Evolutionary conservation across 2,329 filamentous ascomycete species (phyloP).

Genomic region (Falciphora oryzae): DNA sequence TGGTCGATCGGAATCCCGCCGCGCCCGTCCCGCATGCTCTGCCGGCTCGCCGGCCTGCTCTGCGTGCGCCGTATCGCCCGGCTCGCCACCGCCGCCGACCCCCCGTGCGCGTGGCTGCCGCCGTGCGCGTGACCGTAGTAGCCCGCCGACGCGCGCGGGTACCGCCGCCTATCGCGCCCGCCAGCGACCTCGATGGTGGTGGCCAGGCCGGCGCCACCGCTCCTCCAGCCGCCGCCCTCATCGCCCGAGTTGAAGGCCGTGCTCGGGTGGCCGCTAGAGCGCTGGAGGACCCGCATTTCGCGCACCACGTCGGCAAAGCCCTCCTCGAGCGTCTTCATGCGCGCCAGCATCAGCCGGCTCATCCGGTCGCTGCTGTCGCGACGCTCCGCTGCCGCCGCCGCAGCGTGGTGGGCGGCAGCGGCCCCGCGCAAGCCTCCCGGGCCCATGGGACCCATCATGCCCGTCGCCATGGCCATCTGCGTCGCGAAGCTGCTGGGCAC

Average conservation of each 20-base stretch:
- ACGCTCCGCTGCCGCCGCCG: slow-evolving; percentile 33
- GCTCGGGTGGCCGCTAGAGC: slow-evolving; percentile 35
- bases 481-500: slow-evolving; percentile 75
- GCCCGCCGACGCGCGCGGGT: slow-evolving; percentile 13
- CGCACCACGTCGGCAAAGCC: slow-evolving; percentile 81
- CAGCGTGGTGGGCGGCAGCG: slow-evolving; percentile 24
- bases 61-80: slow-evolving; percentile 4
- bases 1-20: slow-evolving; percentile 17
- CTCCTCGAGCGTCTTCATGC: slow-evolving; percentile 91
- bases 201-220: slow-evolving; percentile 16
- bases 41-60: slow-evolving; percentile 29
- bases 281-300: slow-evolving; percentile 63
- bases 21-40: slow-evolving; percentile 28
- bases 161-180: slow-evolving; percentile 16
- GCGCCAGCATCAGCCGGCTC: slow-evolving; percentile 73
- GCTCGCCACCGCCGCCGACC: neutral
- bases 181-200: slow-evolving; percentile 30
- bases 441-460: slow-evolving; percentile 49
- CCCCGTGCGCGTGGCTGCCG: slow-evolving; percentile 19
- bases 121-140: slow-evolving; percentile 13
- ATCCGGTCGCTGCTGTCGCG: slow-evolving; percentile 54
- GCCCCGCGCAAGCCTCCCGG: slow-evolving; percentile 23
- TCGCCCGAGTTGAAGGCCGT: slow-evolving; percentile 48
- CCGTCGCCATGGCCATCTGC: slow-evolving; percentile 69
- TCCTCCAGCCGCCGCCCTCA: slow-evolving; percentile 27